These are phyloP conservation scores for Exutisphaerella laricina DNA, from an alignment of 2,329 filamentous ascomycete genomes.

Conservation along the genomic window DNA sequence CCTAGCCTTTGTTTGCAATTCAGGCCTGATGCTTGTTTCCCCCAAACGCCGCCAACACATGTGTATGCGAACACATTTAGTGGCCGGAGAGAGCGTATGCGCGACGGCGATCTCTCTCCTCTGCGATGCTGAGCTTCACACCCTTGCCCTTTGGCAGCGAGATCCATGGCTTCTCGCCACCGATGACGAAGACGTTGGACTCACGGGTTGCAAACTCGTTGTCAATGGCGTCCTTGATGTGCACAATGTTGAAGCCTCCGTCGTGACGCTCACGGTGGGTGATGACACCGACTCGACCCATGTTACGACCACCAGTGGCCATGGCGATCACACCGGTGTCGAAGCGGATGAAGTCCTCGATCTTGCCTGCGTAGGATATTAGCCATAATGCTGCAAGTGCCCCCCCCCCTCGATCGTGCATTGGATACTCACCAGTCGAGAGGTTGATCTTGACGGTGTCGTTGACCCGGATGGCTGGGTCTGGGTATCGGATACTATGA, in stretches of 20 bases:
- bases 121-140: constrained; percentile 98
- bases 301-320: constrained; percentile 99
- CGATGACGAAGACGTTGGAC: constrained; percentile 99
- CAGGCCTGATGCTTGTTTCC: constrained; percentile 17
- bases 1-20: neutral
- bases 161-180: constrained; percentile 98
- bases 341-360: constrained; percentile 96
- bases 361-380: constrained; percentile 71
- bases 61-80: constrained; percentile 13
- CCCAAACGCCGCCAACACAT: too few relatives aligned
- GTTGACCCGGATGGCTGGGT: constrained; percentile 98
- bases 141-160: constrained; percentile 99
- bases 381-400: too few relatives aligned
- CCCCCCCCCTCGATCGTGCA: neutral
- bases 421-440: constrained; percentile 60
- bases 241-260: constrained; percentile 98
- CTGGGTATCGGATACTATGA: constrained; percentile 94
- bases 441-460: constrained; percentile 99
- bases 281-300: constrained; percentile 99
- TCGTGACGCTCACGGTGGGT: constrained; percentile 99
- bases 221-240: constrained; percentile 98
- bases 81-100: constrained; percentile 53
- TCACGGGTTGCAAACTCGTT: constrained; percentile 99
- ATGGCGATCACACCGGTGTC: constrained; percentile 98
- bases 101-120: constrained; percentile 97